Conservation (phyloP, 2,329 filamentous ascomycete species). For the Monilinia laxa region DNA sequence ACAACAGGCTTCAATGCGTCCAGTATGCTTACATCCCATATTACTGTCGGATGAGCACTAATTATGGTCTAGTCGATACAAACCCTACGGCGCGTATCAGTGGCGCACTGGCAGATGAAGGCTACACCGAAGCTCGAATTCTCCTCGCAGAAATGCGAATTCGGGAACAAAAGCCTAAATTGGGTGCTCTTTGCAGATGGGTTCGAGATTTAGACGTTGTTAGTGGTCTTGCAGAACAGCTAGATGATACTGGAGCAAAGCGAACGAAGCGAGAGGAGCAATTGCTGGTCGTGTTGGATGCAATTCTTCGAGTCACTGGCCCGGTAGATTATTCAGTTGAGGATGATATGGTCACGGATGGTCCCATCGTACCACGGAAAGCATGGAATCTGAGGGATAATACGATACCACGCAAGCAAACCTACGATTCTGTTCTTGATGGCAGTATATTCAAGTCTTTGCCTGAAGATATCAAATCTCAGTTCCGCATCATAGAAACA, state of each 20-base stretch:
- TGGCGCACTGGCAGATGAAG: constrained; percentile 62
- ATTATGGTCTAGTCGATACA: constrained; percentile 46
- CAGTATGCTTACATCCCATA: constrained; percentile 41
- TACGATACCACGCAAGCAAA: constrained; percentile 44
- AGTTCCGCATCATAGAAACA: constrained; percentile 60
- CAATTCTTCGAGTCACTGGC: constrained; percentile 62
- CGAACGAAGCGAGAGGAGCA: constrained; percentile 52
- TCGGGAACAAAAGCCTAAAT: constrained; percentile 61
- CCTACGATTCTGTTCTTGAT: constrained; percentile 60
- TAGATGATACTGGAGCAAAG: constrained; percentile 43
- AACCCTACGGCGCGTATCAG: constrained; percentile 68
- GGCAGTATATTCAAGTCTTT: constrained; percentile 51
- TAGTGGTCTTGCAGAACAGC: constrained; percentile 60
- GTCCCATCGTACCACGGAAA: constrained; percentile 48
- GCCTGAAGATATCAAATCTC: constrained; percentile 42
- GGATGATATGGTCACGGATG: constrained; percentile 30
- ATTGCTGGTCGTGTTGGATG: constrained; percentile 60
- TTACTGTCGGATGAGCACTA: constrained; percentile 24
- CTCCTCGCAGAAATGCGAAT: constrained; percentile 70
- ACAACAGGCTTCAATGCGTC: constrained; percentile 63
- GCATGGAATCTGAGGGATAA: constrained; percentile 58
- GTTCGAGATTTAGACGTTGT: constrained; percentile 69
- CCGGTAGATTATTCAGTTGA: constrained; percentile 52
- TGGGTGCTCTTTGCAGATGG: constrained; percentile 70
- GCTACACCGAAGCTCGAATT: constrained; percentile 64